These are phyloP conservation scores for Saturnispora quitensis DNA, from an alignment of 805 yeast species.

Conservation along the genomic window DNA sequence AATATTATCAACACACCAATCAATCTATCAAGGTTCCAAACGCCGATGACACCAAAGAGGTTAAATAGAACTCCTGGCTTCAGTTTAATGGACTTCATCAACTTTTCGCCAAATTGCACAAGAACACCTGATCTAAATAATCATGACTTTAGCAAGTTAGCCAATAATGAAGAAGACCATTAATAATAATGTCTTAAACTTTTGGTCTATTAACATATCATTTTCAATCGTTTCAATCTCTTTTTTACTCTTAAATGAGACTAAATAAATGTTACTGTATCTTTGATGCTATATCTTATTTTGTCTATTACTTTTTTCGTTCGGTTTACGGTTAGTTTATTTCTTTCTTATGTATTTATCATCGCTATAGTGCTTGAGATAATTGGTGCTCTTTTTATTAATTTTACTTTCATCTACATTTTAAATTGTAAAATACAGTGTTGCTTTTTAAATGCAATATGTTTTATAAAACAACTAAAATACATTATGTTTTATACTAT, in stretches of 20 bases:
- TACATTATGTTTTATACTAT: not conserved
- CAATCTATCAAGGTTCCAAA: conserved; percentile 16
- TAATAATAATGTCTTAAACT: not conserved
- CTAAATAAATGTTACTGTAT: not conserved
- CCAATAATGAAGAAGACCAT: conserved; percentile 3
- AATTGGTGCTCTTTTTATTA: not conserved
- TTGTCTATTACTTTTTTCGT: not conserved
- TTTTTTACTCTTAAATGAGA: not conserved
- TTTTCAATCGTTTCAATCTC: not conserved
- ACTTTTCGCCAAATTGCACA: conserved; percentile 64
- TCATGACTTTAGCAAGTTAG: not conserved
- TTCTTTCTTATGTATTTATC: not conserved
- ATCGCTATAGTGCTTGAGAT: not conserved
- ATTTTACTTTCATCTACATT: not conserved
- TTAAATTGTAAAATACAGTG: not conserved
- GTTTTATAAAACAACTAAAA: not conserved
- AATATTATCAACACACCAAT: conserved; percentile 13
- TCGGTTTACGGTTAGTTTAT: not conserved
- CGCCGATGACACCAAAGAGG: conserved; percentile 26
- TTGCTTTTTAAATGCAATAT: no score
- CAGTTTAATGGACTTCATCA: conserved; percentile 76
- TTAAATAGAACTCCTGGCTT: conserved; percentile 52
- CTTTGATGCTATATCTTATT: not conserved
- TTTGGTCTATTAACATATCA: not conserved
- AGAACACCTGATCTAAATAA: conserved; percentile 25